Base-by-base conservation (phyloP, 768 basidiomycete genomes). In the Amanita subjunquillea region DNA sequence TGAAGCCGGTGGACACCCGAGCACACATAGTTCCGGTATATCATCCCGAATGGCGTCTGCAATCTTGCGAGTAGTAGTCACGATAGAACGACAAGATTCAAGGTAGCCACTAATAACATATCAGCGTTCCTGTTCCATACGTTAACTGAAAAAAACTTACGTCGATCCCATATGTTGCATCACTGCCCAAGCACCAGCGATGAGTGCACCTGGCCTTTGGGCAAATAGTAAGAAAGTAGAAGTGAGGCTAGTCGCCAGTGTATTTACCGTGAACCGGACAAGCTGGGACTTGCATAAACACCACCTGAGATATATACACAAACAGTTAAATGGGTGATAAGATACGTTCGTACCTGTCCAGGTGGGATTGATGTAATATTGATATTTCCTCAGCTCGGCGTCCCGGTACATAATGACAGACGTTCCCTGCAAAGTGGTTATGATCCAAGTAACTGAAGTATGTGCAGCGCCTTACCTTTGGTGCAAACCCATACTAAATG, bases 161-260 rank as follows among this genome's bases (percentile, higher is more conserved):
- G 85, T 76, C 55, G 83, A 75, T 27, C 95, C 95, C 72, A 97
- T 85, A 64, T 90, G 82, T 56, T 95, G 87, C 83, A 99, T 85
- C 2, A 92, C 91, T 6, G 95, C 95, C 92, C 93, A 99, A 27
- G 92, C 84, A 43, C 90, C 95, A 23, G 95, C 95, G 55, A 99
- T 85, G 55, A 97, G 70, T 0, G 93, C 83, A 5, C 95, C 96
- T 0, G 94, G 90, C 37, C 94, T 91, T 58, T 23, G 36, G 41
- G 50, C 39, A 39, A 36, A 49, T 29, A 9, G n/a, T 50, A 30
- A 53, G 4, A 45, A 53, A 13, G 36, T 34, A 6, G 39, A 27
- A 32, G 36, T 45, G 39, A 15, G 12, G 41, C 36, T 23, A 4
- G 23, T 15, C 22, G 17, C 25, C 34, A n/a, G 39, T 38, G 20